Base-by-base conservation (phyloP, 257 asterid species). In the Fraxinus americana region DNA sequence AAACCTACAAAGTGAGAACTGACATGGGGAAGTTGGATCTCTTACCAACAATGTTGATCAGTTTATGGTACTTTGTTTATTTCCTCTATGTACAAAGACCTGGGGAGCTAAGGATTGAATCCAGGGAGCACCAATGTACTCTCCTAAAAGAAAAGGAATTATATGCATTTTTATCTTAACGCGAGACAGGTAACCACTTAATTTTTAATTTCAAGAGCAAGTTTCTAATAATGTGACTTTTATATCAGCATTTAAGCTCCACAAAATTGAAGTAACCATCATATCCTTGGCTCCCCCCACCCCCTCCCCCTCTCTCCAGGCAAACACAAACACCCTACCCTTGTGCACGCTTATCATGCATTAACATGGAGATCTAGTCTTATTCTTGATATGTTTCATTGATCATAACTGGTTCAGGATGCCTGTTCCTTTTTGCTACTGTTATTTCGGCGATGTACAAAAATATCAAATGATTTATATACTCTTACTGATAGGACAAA, bases 401-500 rank as follows among this genome's bases (percentile, higher is more conserved):
- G 21, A 21, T 27, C 67, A 59, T 59, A 59, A 21, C 30, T 79
- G 70, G 71, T 70, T 57, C 72, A 7, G 39, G 69, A 17, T 2
- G 29, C 39, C 10, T 45, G 34, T 66, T 50, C 30, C 72, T 25
- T 67, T 13, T 74, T 77, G 38, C 4, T 65, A 54, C 27, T 39
- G n/a, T 19, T 19, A 23, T 23, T 9, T 59, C 2, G 32, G 29
- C 3, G 67, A n/a, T 59, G 30, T 21, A 21, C 25, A 59, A 59
- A 59, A 59, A 7, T 61, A 23, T 9, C 59, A 32, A 67, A 27
- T 43, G 17, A 48, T 50, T 30, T 14, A 66, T 30, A 63, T n/a
- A 72, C 65, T 61, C 41, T 45, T 45, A 16, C 36, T 73, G 76
- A 1, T 68, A 6, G 72, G 75, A 67, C 66, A 48, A 39, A 25